Conservation (phyloP, 441 rosid genomes). For the Adansonia rubrostipa region DNA sequence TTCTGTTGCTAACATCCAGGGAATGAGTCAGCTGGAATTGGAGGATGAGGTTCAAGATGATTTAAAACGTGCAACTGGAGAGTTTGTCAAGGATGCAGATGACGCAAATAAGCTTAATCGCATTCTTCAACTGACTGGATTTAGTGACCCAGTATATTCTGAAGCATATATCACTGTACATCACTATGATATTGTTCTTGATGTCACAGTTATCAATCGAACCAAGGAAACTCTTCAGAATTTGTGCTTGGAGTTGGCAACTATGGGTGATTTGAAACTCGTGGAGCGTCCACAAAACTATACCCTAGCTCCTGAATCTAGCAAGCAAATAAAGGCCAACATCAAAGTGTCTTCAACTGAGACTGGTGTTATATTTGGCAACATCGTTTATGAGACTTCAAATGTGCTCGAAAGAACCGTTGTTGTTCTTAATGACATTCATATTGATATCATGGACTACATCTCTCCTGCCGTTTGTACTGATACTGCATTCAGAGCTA, state of each 20-base stretch:
- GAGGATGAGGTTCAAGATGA: conserved; percentile 97
- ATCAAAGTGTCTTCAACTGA: conserved; percentile 96
- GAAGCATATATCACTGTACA: conserved; percentile 92
- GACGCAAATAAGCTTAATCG: conserved; percentile 92
- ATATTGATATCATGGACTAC: conserved; percentile 92
- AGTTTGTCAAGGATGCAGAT: conserved; percentile 81
- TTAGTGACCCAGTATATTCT: conserved; percentile 92
- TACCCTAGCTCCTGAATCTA: conserved; percentile 87
- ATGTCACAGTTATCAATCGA: conserved; percentile 81
- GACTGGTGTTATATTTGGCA: conserved; percentile 95
- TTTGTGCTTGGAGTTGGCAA: conserved; percentile 87
- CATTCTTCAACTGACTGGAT: conserved; percentile 92
- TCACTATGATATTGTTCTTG: conserved; percentile 92
- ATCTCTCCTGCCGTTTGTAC: conserved; percentile 88
- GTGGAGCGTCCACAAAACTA: conserved; percentile 95
- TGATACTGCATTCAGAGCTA: conserved; percentile 81
- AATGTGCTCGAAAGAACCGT: conserved; percentile 86
- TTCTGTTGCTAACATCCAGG: conserved; percentile 46
- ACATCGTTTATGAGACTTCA: conserved; percentile 87
- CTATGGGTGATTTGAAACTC: conserved; percentile 94
- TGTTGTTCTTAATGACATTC: conserved; percentile 91
- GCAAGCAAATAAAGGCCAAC: conserved; percentile 92
- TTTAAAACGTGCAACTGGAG: conserved; percentile 94
- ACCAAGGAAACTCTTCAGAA: conserved; percentile 94
- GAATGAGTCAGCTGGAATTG: conserved; percentile 94